Conservation (phyloP, 2,329 filamentous ascomycete genomes). For the Seiridium cupressi region DNA sequence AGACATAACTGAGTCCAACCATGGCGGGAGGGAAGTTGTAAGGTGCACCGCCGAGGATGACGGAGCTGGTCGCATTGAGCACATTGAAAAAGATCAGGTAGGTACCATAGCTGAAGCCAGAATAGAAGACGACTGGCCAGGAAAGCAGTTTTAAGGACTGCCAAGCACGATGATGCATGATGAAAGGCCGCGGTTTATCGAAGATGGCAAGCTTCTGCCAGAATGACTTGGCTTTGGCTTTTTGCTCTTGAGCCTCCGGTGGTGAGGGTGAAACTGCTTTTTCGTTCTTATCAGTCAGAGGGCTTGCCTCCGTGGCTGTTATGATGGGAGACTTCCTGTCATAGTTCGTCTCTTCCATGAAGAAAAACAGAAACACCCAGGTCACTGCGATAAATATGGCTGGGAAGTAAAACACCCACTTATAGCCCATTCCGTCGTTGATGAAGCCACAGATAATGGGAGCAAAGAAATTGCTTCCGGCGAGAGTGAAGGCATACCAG, state of each 20-base stretch:
- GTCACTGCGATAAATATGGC: slow-evolving; percentile 34
- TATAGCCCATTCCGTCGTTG: slow-evolving; percentile 37
- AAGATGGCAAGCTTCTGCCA: slow-evolving; percentile 38
- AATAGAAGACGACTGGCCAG: slow-evolving; percentile 41
- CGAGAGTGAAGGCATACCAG: slow-evolving; percentile 37
- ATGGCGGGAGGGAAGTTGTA: slow-evolving; percentile 37
- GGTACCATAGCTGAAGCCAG: slow-evolving; percentile 39
- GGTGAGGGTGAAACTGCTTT: not conserved
- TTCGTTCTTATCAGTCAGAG: slow-evolving; percentile 8
- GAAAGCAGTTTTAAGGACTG: slow-evolving; percentile 34
- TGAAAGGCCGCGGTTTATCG: slow-evolving; percentile 37
- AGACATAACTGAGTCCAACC: slow-evolving; percentile 36
- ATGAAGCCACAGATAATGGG: slow-evolving; percentile 44
- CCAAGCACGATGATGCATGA: slow-evolving; percentile 35
- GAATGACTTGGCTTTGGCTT: slow-evolving; percentile 33
- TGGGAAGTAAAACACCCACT: slow-evolving; percentile 43
- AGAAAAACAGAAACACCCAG: slow-evolving; percentile 45
- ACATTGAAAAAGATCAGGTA: slow-evolving; percentile 43
- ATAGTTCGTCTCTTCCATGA: slow-evolving; percentile 61
- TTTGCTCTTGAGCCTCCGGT: not conserved
- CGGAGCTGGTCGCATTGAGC: slow-evolving; percentile 40
- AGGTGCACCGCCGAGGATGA: slow-evolving; percentile 33
- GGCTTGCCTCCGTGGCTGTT: slow-evolving; percentile 13
- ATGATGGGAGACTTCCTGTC: slow-evolving; percentile 28
- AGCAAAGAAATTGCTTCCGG: slow-evolving; percentile 40